Evolutionary conservation across 805 yeast genomes (phyloP).

Genomic region (Candida mattraensis): DNA sequence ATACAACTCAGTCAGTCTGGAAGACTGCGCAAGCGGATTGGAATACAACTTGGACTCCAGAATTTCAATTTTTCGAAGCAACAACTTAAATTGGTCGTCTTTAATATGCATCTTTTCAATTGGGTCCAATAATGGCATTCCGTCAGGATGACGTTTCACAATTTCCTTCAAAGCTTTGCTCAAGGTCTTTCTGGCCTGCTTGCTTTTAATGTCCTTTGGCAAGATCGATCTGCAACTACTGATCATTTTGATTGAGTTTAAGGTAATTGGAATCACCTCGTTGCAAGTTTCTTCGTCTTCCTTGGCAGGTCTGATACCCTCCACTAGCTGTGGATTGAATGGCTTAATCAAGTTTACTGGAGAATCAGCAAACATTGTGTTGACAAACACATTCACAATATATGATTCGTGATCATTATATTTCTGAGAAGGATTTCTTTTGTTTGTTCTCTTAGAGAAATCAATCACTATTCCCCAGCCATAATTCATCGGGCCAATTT

Average conservation of each 20-base stretch:
- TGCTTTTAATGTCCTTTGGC: slow-evolving; percentile 71
- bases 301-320: slow-evolving; percentile 83
- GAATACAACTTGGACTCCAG: slow-evolving; percentile 70
- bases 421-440: slow-evolving; percentile 54
- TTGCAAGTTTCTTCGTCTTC: slow-evolving; percentile 69
- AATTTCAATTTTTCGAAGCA: slow-evolving; percentile 78
- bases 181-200: slow-evolving; percentile 56
- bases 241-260: slow-evolving; percentile 70
- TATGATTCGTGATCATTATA: slow-evolving; percentile 88
- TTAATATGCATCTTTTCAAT: slow-evolving; percentile 84
- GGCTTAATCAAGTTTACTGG: slow-evolving; percentile 82
- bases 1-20: slow-evolving; percentile 62
- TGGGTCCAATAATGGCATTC: slow-evolving; percentile 90
- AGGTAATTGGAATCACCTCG: slow-evolving; percentile 82
- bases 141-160: slow-evolving; percentile 81
- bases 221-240: slow-evolving; percentile 79
- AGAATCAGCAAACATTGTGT: slow-evolving; percentile 74
- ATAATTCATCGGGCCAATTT: slow-evolving; percentile 63
- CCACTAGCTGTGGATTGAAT: slow-evolving; percentile 75
- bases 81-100: slow-evolving; percentile 65
- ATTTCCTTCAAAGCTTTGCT: slow-evolving; percentile 78
- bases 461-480: slow-evolving; percentile 96
- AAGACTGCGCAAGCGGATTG: slow-evolving; percentile 66
- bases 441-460: slow-evolving; percentile 62
- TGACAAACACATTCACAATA: slow-evolving; percentile 80